Base-by-base conservation (phyloP, 371 early-diverging fungal species). In the Circinella minor region DNA sequence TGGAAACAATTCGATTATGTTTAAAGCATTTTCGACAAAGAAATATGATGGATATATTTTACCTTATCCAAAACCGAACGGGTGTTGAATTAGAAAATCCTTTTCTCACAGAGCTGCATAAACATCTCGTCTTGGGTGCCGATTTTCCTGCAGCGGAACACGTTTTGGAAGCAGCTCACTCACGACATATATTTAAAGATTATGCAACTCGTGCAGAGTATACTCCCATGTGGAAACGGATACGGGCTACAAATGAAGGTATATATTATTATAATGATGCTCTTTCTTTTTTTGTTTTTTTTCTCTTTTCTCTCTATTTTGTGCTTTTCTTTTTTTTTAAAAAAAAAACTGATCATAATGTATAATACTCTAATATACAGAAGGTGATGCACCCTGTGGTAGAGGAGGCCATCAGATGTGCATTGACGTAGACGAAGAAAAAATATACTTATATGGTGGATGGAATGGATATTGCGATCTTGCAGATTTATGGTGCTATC, bases 321-420 rank as follows among this genome's bases (percentile, higher is more conserved):
- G 27, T 27, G 27, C 27, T 27, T 27, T 2, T 27, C 27, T 27
- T 27, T 27, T 27, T 27, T 27, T 27, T 27, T 27, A 27, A n/a
- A n/a, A n/a, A n/a, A n/a, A n/a, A n/a, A 27, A 27, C 27, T 27
- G 27, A 27, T 27, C 2, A 27, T 1, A 27, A 27, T 27, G 27
- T 27, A 27, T 27, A 27, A 27, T 15, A 15, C 62, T 46, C 14
- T 17, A 5, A 8, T 9, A 13, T 34, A 7, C 18, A 65, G 65
- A 48, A 57, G 81, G 80, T 0, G 72, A 81, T 17, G 71, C 78
- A 18, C 92, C 91, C 14, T 77, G 83, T 61, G 80, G 82, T 18
- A 86, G 99, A 62, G 99, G 98, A 37, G 99, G 98, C 5, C 99
- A 99, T 81, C 98, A 98, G 76, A 95, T 98, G 97, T 95, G 95